Evolutionary conservation across 441 rosid species (phyloP).

Genomic region (Cnidoscolus chayamansa): DNA sequence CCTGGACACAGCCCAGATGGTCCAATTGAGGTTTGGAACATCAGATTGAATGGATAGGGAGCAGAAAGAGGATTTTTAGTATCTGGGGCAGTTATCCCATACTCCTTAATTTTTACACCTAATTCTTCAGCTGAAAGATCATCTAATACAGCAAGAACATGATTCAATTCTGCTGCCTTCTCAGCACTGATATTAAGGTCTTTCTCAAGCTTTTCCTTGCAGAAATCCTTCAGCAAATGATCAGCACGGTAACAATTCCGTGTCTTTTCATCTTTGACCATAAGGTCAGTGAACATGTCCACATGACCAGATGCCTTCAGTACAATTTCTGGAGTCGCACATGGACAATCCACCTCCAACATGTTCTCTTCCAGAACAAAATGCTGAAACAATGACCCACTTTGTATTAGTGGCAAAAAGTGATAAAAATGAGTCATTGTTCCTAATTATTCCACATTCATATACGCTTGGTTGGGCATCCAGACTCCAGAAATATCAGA

Average conservation of each 20-base stretch:
- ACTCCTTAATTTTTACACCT: conserved; percentile 68
- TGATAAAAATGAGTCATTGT: neutral
- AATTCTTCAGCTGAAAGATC: conserved; percentile 62
- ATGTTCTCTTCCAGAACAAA: conserved; percentile 66
- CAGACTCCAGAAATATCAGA: too few relatives aligned
- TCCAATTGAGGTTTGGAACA: conserved; percentile 74
- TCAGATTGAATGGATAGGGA: conserved; percentile 65
- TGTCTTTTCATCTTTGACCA: conserved; percentile 65
- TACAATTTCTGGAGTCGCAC: conserved; percentile 65
- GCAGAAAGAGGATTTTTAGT: conserved; percentile 54
- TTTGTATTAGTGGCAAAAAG: neutral
- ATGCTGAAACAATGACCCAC: conserved; percentile 34
- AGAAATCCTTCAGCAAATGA: conserved; percentile 64
- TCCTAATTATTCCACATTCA: too few relatives aligned
- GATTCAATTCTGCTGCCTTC: conserved; percentile 57
- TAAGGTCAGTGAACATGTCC: conserved; percentile 67
- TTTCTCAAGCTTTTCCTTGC: conserved; percentile 60
- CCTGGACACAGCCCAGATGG: conserved; percentile 60
- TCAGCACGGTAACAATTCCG: conserved; percentile 65
- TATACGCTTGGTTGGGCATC: too few relatives aligned
- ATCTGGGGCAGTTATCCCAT: conserved; percentile 63
- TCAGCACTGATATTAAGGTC: conserved; percentile 43
- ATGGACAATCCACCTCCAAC: conserved; percentile 63
- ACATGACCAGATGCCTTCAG: conserved; percentile 70
- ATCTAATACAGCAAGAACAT: conserved; percentile 51